These are phyloP conservation scores for Alloteropsis semialata DNA, from an alignment of 176 grass and related monocot genomes.

Conservation along the genomic window DNA sequence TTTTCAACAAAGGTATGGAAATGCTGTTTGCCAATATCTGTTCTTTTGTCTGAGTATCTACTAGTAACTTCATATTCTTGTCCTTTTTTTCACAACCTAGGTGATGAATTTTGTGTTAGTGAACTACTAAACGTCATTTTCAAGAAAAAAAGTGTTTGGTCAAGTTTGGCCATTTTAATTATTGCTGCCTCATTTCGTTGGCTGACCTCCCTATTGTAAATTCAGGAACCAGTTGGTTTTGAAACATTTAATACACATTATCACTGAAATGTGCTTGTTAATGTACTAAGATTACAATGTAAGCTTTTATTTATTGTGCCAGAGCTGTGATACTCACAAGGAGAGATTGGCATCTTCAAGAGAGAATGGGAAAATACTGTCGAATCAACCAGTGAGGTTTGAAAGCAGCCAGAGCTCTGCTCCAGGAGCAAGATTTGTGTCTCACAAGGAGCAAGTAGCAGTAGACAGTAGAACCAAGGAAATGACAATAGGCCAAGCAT, in stretches of 20 bases:
- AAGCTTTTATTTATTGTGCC: neutral
- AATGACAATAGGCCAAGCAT: too few relatives aligned
- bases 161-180: neutral
- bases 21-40: neutral
- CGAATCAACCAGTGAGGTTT: neutral
- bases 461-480: conserved; percentile 4
- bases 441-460: conserved; percentile 16
- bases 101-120: neutral
- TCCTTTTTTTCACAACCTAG: conserved; percentile 1
- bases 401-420: neutral
- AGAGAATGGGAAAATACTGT: conserved; percentile 2
- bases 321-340: conserved; percentile 26
- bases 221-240: neutral
- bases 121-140: neutral
- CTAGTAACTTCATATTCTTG: too few relatives aligned
- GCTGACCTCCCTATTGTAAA: neutral
- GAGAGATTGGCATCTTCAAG: conserved; percentile 8
- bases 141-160: neutral
- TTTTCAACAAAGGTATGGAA: conserved; percentile 47
- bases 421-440: conserved; percentile 17
- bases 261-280: neutral
- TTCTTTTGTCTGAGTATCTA: too few relatives aligned
- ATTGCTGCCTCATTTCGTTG: neutral
- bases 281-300: neutral
- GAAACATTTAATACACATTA: too few relatives aligned